Evolutionary conservation across 2,329 filamentous ascomycete species (phyloP), one percentile per base, ranked within the genome.

Genomic region (Penicillium polonicum): DNA sequence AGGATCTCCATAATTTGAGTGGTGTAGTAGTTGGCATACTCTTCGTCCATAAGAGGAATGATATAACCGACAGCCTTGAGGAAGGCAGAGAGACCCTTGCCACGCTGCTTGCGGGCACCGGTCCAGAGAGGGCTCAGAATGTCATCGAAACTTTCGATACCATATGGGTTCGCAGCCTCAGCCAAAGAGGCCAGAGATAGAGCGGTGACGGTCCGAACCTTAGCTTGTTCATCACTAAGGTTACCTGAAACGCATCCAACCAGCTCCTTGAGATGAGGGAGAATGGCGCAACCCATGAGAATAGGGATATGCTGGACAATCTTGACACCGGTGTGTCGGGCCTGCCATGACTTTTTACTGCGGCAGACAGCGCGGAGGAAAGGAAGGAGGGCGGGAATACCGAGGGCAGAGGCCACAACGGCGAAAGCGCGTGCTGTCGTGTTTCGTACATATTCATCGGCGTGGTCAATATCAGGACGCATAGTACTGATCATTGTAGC

Each of bases 401-500:
- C 94, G 7, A 99, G 85, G 19, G 94, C 94, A 21, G 93, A 97
- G 2, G 94, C 94, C 38, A 99, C 94, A 7, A 99, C 94, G 27
- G 94, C 94, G 72, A 99, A 99, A 1, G 94, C 94, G 80, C 94
- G 85, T 54, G 94, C 94, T 2, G 94, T 99, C 1, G 94, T 99
- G 77, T 99, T 99, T 72, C 94, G 87, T 13, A 99, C 95, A 72
- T 99, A 99, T 74, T 99, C 94, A 69, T 99, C 94, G 27, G 95
- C 90, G 69, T 99, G 94, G 68, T 99, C 94, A 65, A 99, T 96
- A 83, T 99, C 94, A 0, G 94, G 95, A 70, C 94, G 85, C 94
- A 99, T 99, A 9, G 92, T 96, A 78, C 92, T 96, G 74, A 99
- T 99, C 94, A 99, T 99, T 67, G 95, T 94, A 19, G 94, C 94